phyloP scores from a whole-genome alignment of 805 yeast genomes.

The Nakazawaea sp. region DNA sequence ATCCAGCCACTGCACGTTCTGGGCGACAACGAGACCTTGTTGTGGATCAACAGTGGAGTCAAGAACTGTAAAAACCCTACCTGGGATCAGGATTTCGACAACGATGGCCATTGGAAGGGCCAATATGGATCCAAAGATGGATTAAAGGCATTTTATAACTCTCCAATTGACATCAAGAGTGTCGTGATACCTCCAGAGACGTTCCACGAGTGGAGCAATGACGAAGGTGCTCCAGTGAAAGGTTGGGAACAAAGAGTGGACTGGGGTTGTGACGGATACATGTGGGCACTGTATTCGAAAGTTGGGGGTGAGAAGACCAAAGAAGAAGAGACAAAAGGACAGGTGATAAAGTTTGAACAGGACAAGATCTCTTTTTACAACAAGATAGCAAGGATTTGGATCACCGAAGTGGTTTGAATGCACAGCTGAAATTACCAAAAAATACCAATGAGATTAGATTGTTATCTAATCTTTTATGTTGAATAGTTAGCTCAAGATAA shows the following conservation, averaged over 20 bases:
- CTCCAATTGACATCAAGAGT: slow-evolving; percentile 30
- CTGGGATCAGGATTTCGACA: slow-evolving; percentile 30
- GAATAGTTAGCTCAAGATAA: too few species aligned
- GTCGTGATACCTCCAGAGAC: slow-evolving; percentile 47
- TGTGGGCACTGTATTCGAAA: slow-evolving; percentile 56
- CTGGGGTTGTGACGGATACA: slow-evolving; percentile 44
- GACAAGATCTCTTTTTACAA: slow-evolving; percentile 7
- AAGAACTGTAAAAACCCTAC: slow-evolving; percentile 45
- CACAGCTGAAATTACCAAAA: too few species aligned
- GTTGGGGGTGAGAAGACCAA: slow-evolving; percentile 38
- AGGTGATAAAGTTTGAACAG: slow-evolving; percentile 7
- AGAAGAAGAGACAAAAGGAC: slow-evolving; percentile 7
- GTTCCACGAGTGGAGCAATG: slow-evolving; percentile 28
- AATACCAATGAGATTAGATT: too few species aligned
- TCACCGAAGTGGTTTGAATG: slow-evolving; percentile 5
- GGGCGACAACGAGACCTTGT: slow-evolving; percentile 40
- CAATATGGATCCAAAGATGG: slow-evolving; percentile 15
- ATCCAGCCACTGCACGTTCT: slow-evolving; percentile 53
- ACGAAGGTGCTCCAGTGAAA: slow-evolving; percentile 33
- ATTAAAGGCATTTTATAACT: slow-evolving; percentile 27
- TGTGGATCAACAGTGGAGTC: slow-evolving; percentile 75
- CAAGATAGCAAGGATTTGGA: slow-evolving; percentile 8
- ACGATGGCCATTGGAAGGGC: slow-evolving; percentile 20
- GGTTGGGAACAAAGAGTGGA: slow-evolving; percentile 45
- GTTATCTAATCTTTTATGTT: too few species aligned